Percentiles rank a stretch among this genome's conserved stretches.
phyloP scores from a whole-genome alignment of 2,329 filamentous ascomycete species.

The Calonectria ilicicola region DNA sequence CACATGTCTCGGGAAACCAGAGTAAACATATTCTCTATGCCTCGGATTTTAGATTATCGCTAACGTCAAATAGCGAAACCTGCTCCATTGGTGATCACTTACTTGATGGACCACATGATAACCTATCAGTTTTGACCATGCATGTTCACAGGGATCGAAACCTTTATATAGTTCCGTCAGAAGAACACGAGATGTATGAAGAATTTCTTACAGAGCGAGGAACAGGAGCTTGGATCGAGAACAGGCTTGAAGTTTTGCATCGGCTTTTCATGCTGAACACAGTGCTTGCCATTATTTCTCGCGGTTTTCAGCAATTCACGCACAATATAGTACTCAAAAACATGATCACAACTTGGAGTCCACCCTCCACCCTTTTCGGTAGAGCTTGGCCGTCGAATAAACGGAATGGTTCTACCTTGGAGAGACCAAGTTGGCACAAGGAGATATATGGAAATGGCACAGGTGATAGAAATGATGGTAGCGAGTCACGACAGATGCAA shows the following conservation, averaged over 20 bases:
- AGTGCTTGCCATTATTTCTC: background rate
- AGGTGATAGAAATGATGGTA: background rate
- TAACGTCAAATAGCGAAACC: background rate
- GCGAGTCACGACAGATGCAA: background rate
- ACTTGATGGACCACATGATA: background rate
- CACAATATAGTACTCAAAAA: background rate
- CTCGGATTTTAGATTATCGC: no score
- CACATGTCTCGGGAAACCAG: background rate
- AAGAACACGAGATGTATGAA: background rate
- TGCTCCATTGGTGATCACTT: background rate
- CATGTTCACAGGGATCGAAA: background rate
- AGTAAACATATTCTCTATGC: no score
- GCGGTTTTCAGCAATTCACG: background rate
- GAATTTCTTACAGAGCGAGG: background rate
- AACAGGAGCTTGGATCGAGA: background rate
- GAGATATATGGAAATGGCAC: background rate
- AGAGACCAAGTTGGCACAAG: background rate
- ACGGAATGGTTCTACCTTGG: background rate
- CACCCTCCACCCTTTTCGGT: background rate
- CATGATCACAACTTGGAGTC: background rate
- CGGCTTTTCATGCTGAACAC: background rate
- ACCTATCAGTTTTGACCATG: background rate
- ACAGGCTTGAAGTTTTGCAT: background rate
- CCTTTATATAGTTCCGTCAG: background rate
- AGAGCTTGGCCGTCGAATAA: background rate